These are phyloP conservation scores for Coemansia pectinata DNA, from an alignment of 192 early-diverging fungal genomes.

Conservation along the genomic window DNA sequence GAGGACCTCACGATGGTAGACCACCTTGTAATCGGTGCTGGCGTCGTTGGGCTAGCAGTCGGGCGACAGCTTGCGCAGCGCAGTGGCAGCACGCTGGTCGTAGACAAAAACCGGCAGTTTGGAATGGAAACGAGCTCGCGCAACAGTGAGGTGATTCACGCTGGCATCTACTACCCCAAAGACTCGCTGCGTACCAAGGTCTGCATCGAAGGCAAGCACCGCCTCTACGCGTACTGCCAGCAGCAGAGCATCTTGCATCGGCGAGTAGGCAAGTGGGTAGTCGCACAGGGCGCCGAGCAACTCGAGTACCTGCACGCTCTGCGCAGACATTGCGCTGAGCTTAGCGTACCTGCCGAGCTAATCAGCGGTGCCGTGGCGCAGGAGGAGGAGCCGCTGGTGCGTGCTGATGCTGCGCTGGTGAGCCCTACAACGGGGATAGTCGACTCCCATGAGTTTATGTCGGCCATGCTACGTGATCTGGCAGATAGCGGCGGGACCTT, in stretches of 20 bases:
- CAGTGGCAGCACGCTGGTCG: conserved; percentile 55
- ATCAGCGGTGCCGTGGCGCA: conserved; percentile 39
- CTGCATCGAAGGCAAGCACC: conserved; percentile 72
- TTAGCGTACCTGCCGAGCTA: conserved; percentile 60
- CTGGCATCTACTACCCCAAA: conserved; percentile 79
- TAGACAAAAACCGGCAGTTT: conserved; percentile 66
- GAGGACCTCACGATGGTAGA: conserved; percentile 57
- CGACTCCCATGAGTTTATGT: conserved; percentile 74
- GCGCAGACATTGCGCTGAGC: conserved; percentile 55
- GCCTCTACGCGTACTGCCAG: conserved; percentile 67
- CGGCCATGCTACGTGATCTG: conserved; percentile 58
- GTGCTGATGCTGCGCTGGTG: conserved; percentile 59
- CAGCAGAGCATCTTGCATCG: conserved; percentile 57
- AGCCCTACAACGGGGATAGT: conserved; percentile 81
- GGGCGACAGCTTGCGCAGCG: conserved; percentile 62
- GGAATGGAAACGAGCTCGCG: conserved; percentile 81
- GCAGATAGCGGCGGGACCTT: conserved; percentile 58
- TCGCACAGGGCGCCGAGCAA: conserved; percentile 61
- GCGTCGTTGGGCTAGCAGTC: conserved; percentile 79
- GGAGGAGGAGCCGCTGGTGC: conserved; percentile 63
- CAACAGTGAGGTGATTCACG: conserved; percentile 90
- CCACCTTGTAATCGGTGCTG: conserved; percentile 75
- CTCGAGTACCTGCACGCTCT: conserved; percentile 58
- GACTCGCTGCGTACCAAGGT: conserved; percentile 73
- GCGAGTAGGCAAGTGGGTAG: conserved; percentile 77